Percentiles rank a stretch among this genome's conserved stretches.
These are phyloP conservation scores for Solanum tarijense DNA, from an alignment of 257 asterid species.

Conservation along the genomic window DNA sequence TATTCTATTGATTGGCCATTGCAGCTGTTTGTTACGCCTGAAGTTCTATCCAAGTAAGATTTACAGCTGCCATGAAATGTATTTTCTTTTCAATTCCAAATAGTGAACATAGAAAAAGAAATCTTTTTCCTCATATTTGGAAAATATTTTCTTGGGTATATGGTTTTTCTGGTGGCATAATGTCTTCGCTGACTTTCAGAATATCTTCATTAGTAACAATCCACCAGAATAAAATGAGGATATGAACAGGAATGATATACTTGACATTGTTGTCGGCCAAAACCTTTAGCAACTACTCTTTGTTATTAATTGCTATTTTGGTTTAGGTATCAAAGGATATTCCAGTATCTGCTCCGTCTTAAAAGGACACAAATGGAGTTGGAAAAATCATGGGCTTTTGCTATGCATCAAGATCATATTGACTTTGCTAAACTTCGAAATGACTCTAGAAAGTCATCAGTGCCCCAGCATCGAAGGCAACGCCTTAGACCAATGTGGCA, in stretches of 20 bases:
- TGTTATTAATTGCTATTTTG: conserved; percentile 2
- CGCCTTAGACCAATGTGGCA: conserved; percentile 91
- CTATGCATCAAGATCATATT: conserved; percentile 87
- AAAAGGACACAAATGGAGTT: conserved; percentile 95
- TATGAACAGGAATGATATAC: neutral
- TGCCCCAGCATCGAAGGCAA: conserved; percentile 66
- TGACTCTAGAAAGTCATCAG: conserved; percentile 30
- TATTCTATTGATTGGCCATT: conserved; percentile 96
- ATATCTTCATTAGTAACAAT: neutral
- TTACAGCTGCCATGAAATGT: neutral
- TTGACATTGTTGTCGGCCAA: neutral
- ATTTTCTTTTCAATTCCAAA: neutral
- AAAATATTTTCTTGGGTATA: neutral
- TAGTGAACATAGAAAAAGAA: neutral
- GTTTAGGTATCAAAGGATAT: conserved; percentile 79
- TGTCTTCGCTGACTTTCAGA: neutral
- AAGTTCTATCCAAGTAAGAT: conserved; percentile 88
- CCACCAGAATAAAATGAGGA: neutral
- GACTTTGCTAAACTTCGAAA: conserved; percentile 55
- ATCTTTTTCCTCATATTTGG: neutral
- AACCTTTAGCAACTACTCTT: conserved; percentile 3
- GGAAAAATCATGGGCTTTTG: conserved; percentile 97
- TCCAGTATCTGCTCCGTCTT: conserved; percentile 83
- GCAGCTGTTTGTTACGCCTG: conserved; percentile 85
- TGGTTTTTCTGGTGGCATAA: neutral